Evolutionary conservation across 768 basidiomycete species (phyloP).

Genomic region (Amanita brunnescens): DNA sequence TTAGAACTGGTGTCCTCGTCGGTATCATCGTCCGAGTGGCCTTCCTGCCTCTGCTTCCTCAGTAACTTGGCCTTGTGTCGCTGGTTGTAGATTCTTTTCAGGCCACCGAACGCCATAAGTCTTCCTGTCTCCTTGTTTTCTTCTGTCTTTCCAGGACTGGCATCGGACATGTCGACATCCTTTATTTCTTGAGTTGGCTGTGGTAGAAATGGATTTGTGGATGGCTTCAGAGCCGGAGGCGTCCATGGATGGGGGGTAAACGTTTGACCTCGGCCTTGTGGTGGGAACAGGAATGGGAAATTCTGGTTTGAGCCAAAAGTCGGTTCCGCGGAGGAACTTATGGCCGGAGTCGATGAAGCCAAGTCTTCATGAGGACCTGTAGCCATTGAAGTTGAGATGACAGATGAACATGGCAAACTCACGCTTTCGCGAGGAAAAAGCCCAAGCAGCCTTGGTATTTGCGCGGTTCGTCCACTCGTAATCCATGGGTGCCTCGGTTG

Average conservation of each 20-base stretch:
- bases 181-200: slow-evolving; percentile 32
- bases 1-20: slow-evolving; percentile 33
- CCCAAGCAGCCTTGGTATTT: slow-evolving; percentile 52
- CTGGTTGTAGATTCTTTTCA: slow-evolving; percentile 57
- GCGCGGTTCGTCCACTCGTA: slow-evolving; percentile 75
- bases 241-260: slow-evolving; percentile 47
- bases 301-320: slow-evolving; percentile 58
- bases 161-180: slow-evolving; percentile 72
- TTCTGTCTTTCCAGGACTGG: slow-evolving; percentile 47
- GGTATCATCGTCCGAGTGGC: slow-evolving; percentile 31
- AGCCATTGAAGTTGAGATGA: slow-evolving; percentile 6
- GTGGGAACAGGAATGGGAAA: slow-evolving; percentile 65
- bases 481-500: slow-evolving; percentile 84
- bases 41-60: slow-evolving; percentile 20
- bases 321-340: slow-evolving; percentile 30
- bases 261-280: slow-evolving; percentile 27
- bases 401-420: slow-evolving; percentile 18
- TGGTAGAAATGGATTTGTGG: slow-evolving; percentile 48
- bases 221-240: slow-evolving; percentile 54
- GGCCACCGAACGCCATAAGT: slow-evolving; percentile 52
- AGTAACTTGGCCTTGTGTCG: slow-evolving; percentile 38
- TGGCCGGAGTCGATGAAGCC: slow-evolving; percentile 35
- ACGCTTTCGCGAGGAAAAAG: slow-evolving; percentile 49
- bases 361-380: slow-evolving; percentile 33
- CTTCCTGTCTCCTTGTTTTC: slow-evolving; percentile 34